These are phyloP conservation scores for Dioszegia crocea DNA, from an alignment of 768 basidiomycete species.

Conservation along the genomic window DNA sequence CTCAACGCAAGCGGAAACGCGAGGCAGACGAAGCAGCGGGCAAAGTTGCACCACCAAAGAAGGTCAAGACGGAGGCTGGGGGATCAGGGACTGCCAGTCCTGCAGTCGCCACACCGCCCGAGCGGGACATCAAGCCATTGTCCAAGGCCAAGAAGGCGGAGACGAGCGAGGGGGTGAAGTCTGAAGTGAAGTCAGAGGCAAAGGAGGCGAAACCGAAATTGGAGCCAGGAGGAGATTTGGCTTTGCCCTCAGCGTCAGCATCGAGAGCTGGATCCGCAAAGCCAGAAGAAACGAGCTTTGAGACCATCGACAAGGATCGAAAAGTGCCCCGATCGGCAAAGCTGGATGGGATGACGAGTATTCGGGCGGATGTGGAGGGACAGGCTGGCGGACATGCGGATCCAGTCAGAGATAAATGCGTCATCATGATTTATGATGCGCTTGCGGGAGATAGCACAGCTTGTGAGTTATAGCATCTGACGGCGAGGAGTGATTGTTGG, in stretches of 20 bases:
- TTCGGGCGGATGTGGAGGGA: slow-evolving; percentile 47
- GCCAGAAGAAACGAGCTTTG: slow-evolving; percentile 12
- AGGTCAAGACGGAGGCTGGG: slow-evolving; percentile 3
- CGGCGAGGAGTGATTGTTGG: not conserved
- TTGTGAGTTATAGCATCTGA: slow-evolving; percentile 63
- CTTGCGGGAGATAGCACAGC: slow-evolving; percentile 79
- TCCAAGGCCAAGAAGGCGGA: not conserved
- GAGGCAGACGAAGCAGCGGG: slow-evolving; percentile 34
- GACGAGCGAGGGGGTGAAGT: not conserved
- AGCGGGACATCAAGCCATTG: not conserved
- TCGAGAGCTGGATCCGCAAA: slow-evolving; percentile 5
- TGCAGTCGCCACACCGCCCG: not conserved
- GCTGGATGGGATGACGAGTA: slow-evolving; percentile 60
- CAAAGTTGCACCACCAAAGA: slow-evolving; percentile 8
- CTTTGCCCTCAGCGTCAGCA: not conserved
- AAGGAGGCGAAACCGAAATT: not conserved
- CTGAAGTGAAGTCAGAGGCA: slow-evolving; percentile 8
- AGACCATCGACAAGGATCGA: slow-evolving; percentile 9
- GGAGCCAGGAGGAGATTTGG: not conserved
- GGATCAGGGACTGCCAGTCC: slow-evolving; percentile 2
- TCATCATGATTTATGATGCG: slow-evolving; percentile 86
- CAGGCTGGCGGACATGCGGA: slow-evolving; percentile 54
- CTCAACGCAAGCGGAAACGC: slow-evolving; percentile 45
- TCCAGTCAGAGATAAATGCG: slow-evolving; percentile 75
- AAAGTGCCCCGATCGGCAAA: slow-evolving; percentile 58